Percentiles rank a stretch among this genome's conserved stretches.
phyloP scores from a whole-genome alignment of 108 stramenopile species.

The Nannochloropsis gaditana region DNA sequence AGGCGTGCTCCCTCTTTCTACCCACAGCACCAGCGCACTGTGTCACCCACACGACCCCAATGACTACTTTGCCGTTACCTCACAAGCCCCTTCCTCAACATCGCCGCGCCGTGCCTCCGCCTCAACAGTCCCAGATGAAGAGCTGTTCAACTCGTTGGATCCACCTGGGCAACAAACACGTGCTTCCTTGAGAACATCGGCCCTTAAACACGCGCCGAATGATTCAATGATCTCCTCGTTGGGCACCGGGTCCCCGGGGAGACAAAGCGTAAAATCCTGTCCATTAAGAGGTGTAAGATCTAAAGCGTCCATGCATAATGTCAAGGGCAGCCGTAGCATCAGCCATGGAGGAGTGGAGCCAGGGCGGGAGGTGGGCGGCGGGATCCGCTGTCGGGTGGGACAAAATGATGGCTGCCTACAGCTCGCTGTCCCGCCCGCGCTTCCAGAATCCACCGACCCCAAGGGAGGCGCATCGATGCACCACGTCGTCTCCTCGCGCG shows the following conservation, averaged over 20 bases:
- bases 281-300: background rate
- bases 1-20: conserved; percentile 10
- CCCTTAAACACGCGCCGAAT: background rate
- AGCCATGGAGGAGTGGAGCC: background rate
- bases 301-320: background rate
- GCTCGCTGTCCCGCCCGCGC: too few species aligned
- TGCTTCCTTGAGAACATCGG: background rate
- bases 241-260: background rate
- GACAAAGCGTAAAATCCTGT: background rate
- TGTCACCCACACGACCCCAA: background rate
- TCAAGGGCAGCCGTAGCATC: background rate
- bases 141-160: too few species aligned
- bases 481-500: too few species aligned
- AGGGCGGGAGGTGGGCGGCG: too few species aligned
- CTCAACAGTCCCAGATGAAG: too few species aligned
- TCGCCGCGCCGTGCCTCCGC: too few species aligned
- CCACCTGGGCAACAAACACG: background rate
- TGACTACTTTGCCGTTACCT: background rate
- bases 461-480: too few species aligned
- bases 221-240: background rate
- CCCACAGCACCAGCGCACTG: background rate
- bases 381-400: too few species aligned
- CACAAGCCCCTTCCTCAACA: too few species aligned
- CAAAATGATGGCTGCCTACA: too few species aligned
- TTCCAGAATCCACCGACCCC: too few species aligned